Evolutionary conservation across 2,329 filamentous ascomycete species (phyloP), one percentile per base, ranked within the genome.

Genomic region (Stromatinia cepivora): DNA sequence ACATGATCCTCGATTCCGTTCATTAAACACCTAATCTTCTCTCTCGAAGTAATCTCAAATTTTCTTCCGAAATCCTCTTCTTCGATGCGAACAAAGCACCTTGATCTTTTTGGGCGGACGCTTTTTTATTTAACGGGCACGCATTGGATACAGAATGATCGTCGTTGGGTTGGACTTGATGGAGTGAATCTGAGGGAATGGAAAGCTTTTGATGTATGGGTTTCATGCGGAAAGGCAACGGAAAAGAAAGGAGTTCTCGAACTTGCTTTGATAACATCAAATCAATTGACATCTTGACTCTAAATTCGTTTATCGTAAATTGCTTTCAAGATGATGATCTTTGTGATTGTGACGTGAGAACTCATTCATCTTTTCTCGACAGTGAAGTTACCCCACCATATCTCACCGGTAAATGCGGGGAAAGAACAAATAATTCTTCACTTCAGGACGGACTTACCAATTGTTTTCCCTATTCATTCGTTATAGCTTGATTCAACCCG

Each of bases 231-330:
- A 39, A 52, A 20, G 31, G 59, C 36, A 58, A 58, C 54, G 22
- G 56, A 17, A 42, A 42, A 46, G 59, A 36, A 39, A 28, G 22
- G 46, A 25, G 31, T 52, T 52, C 13, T 52, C 31, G 46, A 39
- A 52, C 31, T 52, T 63, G 46, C 46, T 63, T 52, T 52, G 61
- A 52, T 52, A 39, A 42, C 20, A 52, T 63, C 46, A 50, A 63
- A 52, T 63, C 45, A 63, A 63, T 9, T 39, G 46, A 28, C 31
- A 63, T 63, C 46, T 63, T 63, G 59, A 63, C 45, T 63, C 45
- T 45, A 36, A 25, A 63, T 36, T 17, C 25, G 4, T 36, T 36
- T 13, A 50, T 63, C 45, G 10, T 25, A 34, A 13, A n/a, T 20
- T 11, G 4, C 61, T 22, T 63, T 20, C 13, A n/a, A 25, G n/a